A percentile compares a stretch with the other conserved stretches of the same genome.
phyloP scores from a whole-genome alignment of 768 basidiomycete genomes.

The Mycena floridula region DNA sequence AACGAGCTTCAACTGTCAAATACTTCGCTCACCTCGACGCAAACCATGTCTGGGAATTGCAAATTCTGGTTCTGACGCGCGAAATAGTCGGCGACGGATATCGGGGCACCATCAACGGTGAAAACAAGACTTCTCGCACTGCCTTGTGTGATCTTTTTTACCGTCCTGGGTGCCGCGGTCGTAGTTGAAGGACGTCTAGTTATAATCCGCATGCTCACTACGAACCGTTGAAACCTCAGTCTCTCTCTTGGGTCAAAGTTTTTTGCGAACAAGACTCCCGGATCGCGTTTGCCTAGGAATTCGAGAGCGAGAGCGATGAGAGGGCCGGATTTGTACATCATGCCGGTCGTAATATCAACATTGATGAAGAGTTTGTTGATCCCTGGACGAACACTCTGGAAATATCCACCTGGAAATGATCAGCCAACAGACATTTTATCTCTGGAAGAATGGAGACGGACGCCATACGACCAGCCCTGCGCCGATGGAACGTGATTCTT shows the following conservation, averaged over 20 bases:
- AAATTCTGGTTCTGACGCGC: conserved; percentile 43
- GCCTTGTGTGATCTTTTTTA: conserved; percentile 50
- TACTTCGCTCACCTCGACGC: conserved; percentile 66
- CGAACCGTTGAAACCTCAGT: conserved; percentile 47
- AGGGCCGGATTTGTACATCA: conserved; percentile 61
- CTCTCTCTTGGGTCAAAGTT: conserved; percentile 51
- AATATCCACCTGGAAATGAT: conserved; percentile 54
- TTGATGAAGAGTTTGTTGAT: conserved; percentile 57
- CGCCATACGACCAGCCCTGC: conserved; percentile 15
- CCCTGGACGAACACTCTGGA: conserved; percentile 64
- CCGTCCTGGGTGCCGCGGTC: conserved; percentile 41
- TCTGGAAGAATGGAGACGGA: conserved; percentile 15
- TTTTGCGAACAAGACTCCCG: conserved; percentile 31
- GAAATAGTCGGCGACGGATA: conserved; percentile 55
- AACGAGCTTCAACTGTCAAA: too few species aligned
- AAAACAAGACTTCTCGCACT: conserved; percentile 50
- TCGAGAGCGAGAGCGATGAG: conserved; percentile 49
- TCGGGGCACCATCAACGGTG: conserved; percentile 35
- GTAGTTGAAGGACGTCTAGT: conserved; percentile 24
- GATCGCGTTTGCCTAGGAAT: conserved; percentile 30
- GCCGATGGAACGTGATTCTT: conserved; percentile 42
- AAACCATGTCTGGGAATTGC: conserved; percentile 55
- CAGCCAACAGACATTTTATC: conserved; percentile 31
- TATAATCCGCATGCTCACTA: conserved; percentile 45
- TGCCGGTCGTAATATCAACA: conserved; percentile 66